A percentile compares a stretch with the other conserved stretches of the same genome.
Conservation (phyloP, 1,284 basidiomycete species). For the Marasmius fiardii region DNA sequence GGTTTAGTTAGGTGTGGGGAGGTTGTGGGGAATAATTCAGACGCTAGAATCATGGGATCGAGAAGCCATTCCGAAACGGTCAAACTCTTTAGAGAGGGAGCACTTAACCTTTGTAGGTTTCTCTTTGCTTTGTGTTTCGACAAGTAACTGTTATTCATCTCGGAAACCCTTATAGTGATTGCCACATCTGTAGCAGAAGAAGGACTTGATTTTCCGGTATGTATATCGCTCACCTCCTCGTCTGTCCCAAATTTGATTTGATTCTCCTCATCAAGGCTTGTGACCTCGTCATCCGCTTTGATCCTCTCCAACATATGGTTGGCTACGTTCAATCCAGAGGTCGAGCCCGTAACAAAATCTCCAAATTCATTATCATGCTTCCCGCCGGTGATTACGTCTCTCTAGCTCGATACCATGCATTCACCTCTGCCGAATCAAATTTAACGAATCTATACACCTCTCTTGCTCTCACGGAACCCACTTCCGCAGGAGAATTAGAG, state of each 20-base stretch:
- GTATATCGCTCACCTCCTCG: slow-evolving; percentile 5
- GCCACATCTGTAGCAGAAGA: slow-evolving; percentile 87
- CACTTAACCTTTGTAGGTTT: slow-evolving; percentile 65
- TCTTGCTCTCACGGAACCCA: background rate
- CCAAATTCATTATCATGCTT: slow-evolving; percentile 79
- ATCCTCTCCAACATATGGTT: slow-evolving; percentile 73
- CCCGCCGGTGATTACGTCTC: slow-evolving; percentile 54
- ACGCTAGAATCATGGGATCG: slow-evolving; percentile 39
- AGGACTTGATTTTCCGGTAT: slow-evolving; percentile 80
- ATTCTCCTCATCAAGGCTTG: slow-evolving; percentile 50
- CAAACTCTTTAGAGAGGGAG: slow-evolving; percentile 57
- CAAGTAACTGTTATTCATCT: background rate
- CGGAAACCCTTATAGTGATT: slow-evolving; percentile 47
- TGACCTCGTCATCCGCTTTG: slow-evolving; percentile 81
- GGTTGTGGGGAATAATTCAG: slow-evolving; percentile 64
- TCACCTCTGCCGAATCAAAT: slow-evolving; percentile 59
- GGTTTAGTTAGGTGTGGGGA: slow-evolving; percentile 58
- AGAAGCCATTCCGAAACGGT: slow-evolving; percentile 49
- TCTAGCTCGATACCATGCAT: slow-evolving; percentile 52
- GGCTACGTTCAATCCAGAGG: slow-evolving; percentile 84
- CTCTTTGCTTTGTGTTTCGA: slow-evolving; percentile 7
- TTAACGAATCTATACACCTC: slow-evolving; percentile 60
- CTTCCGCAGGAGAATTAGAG: slow-evolving; percentile 22
- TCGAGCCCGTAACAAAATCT: slow-evolving; percentile 70
- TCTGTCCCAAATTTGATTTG: slow-evolving; percentile 2